phyloP scores from a whole-genome alignment of 2,329 filamentous ascomycete genomes.

The Colletotrichum sp. region DNA sequence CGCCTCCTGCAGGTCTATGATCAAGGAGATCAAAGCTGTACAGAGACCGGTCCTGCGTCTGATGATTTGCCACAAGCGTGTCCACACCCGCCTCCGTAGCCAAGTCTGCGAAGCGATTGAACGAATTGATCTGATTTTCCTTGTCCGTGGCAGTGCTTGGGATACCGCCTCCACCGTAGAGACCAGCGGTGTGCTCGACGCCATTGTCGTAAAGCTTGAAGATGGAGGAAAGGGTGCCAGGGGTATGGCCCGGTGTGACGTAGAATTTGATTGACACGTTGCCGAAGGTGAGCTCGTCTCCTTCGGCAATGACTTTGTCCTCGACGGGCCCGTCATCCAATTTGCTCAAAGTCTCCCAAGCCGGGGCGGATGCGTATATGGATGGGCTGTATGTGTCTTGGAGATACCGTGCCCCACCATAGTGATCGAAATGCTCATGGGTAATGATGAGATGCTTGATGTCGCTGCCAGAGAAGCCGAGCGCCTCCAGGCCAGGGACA shows the following conservation, averaged over 20 bases:
- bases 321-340: neutral
- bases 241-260: constrained; percentile 28
- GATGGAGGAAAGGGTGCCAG: constrained; percentile 26
- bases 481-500: constrained; percentile 1
- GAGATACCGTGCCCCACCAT: constrained; percentile 28
- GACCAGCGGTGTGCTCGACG: constrained; percentile 23
- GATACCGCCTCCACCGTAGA: constrained; percentile 28
- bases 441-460: constrained; percentile 33
- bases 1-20: neutral
- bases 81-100: neutral
- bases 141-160: constrained; percentile 22
- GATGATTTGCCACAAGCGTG: constrained; percentile 6
- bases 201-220: constrained; percentile 25
- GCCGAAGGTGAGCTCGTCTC: constrained; percentile 24
- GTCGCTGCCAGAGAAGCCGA: constrained; percentile 26
- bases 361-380: constrained; percentile 23
- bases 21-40: constrained; percentile 1
- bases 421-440: constrained; percentile 33
- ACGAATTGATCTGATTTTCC: constrained; percentile 20
- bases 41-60: neutral
- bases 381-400: constrained; percentile 25
- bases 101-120: neutral
- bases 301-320: neutral
- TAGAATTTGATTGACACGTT: constrained; percentile 24
- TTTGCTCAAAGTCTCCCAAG: neutral